Base-by-base conservation (phyloP, 805 yeast genomes). In the Schwanniomyces pseudopolymorphus region DNA sequence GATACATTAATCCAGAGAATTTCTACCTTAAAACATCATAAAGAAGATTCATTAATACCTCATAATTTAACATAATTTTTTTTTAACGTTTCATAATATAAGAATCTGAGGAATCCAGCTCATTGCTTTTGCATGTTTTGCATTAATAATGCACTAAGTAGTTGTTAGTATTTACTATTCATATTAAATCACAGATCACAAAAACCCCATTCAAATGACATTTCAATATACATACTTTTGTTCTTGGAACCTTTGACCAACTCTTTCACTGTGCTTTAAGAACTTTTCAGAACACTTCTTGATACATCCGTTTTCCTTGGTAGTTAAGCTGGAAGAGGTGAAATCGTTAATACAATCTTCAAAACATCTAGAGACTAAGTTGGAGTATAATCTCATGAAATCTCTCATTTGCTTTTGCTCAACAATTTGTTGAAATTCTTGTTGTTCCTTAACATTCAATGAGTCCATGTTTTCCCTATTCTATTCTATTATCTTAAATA, bases 351-450 rank as follows among this genome's bases (percentile, higher is more conserved):
- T 97, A 76, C 99, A 94, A 74, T 94, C 98, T 50, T 83, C 82
- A 77, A 94, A 94, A 77, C 99, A 94, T 77, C 96, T 87, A 71
- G 92, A 95, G 44, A 94, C 98, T 60, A 94, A 80, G 66, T 87
- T 86, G 54, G 98, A 90, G 81, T 94, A 94, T 48, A 82, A 82
- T 67, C 94, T 86, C 98, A 94, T 92, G 85, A 92, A 94, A 70
- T 92, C 99, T 72, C 87, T 88, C 97, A 94, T 91, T 74, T 92
- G 99, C 79, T 92, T 92, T 67, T 87, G 91, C 75, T 92, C 99
- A 54, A 92, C 96, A 54, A 92, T 75, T 69, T 85, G 91, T 73
- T 90, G 96, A 73, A 92, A 92, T 60, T 90, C 92, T 72, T 90
- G 97, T 74, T 94, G 98, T 75, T 92, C 99, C 67, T 89, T 87